Evolutionary conservation across 164 flowering plant species (phyloP), one percentile per base, ranked within the genome.

Genomic region (Chimonanthus praecox): DNA sequence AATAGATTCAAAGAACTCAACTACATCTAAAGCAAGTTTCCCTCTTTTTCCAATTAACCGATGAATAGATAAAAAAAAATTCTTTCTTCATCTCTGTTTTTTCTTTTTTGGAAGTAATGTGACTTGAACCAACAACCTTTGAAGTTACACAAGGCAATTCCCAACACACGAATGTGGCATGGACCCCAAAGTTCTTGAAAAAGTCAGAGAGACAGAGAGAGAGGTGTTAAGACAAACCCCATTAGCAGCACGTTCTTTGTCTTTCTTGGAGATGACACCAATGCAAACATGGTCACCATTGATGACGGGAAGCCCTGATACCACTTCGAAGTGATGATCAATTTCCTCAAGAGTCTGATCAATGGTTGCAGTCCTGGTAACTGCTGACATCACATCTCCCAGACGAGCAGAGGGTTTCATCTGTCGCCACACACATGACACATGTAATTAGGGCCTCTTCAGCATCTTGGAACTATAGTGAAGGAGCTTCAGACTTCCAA

Each of bases 301-400:
- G 44, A 78, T 48, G 15, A 78, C 77, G 11, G 77, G 77, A 60
- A 78, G 54, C 62, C 80, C 80, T 8, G 83, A 80, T 48, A 80
- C 83, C 20, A 72, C n/a, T 68, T 77, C 76, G 54, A 80, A 80
- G 70, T 77, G 76, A 61, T 72, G 74, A 49, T 72, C 72, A 33
- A 80, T 78, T 71, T 80, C 83, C 73, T 75, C 80, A 47, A 80
- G 11, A 18, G 78, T 75, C 74, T 80, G 78, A 69, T 77, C 83
- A 3, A 62, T 76, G 2, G 76, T 80, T 13, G 78, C 78, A 7
- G 80, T 72, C 33, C 78, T 71, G 65, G 70, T 75, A 18, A 70
- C 33, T 16, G 78, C 49, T 5, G 83, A 72, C 83, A 80, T 80
- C 58, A 77, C 73, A 62, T 80, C 83, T 33, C 83, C 76, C 69